Base-by-base conservation (phyloP, 2,329 filamentous ascomycete genomes). In the Diaporthe sp. region DNA sequence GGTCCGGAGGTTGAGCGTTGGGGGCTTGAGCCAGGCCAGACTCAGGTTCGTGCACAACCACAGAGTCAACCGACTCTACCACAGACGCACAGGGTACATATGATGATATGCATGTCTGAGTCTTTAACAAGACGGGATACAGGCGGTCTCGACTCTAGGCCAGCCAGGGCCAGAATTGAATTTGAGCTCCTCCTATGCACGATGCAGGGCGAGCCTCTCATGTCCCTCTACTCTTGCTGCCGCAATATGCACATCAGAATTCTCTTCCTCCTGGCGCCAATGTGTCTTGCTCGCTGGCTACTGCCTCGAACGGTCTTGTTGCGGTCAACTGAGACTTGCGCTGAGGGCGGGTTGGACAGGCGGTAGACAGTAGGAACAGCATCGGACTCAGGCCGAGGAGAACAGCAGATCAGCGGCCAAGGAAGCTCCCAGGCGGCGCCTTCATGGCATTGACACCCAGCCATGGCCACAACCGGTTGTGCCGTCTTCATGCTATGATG, bases 61-160 rank as follows among this genome's bases (percentile, higher is more conserved):
- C 31, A 42, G 34, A 70, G 65, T 70, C 65, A 70, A 70, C 42
- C 17, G 42, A 46, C 61, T 49, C 44, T 31, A 22, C 55, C 10
- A 72, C 37, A 31, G 37, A 17, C 58, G 19, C 58, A 55, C 39
- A 51, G 61, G 10, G 61, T 34, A 67, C 44, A 67, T 67, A n/a
- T 19, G 61, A n/a, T 19, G 61, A 49, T 28, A 70, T 70, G 65
- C 73, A 72, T 75, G 73, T 75, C 73, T 72, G 22, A 60, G 51
- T 70, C 65, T 22, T 70, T 51, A 49, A 70, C 65, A 55, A 71
- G 67, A 55, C 39, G 44, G 12, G 25, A 19, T n/a, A 42, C 34
- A 68, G 15, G 13, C 19, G 31, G 62, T 53, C 46, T 53, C 34
- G 34, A 39, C 12, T 19, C 31, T 25, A 68, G 53, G 34, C 53